phyloP scores from a whole-genome alignment of 495 filamentous ascomycete species.

The Clavariopsis aquatica region DNA sequence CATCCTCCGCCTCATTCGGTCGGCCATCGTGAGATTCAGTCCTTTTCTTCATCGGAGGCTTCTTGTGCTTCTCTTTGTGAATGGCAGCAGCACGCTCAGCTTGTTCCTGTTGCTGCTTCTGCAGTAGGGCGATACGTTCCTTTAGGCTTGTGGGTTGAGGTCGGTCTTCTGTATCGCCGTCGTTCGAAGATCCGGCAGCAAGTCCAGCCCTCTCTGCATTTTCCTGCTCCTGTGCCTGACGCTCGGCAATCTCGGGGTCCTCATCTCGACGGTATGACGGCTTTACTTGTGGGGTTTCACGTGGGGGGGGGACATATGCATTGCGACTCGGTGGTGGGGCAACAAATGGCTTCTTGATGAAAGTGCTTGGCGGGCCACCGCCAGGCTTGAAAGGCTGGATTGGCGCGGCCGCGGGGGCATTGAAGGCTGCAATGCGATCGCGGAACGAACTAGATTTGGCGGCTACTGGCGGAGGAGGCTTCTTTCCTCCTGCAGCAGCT shows the following conservation, averaged over 20 bases:
- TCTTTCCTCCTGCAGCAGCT: slow-evolving; percentile 42
- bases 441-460: slow-evolving; percentile 90
- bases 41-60: slow-evolving; percentile 72
- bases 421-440: slow-evolving; percentile 96
- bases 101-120: slow-evolving; percentile 90
- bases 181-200: slow-evolving; percentile 47
- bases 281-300: slow-evolving; percentile 65
- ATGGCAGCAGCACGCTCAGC: slow-evolving; percentile 72
- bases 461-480: slow-evolving; percentile 63
- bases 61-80: slow-evolving; percentile 85
- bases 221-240: slow-evolving; percentile 53
- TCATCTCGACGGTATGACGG: slow-evolving; percentile 80
- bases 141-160: slow-evolving; percentile 91
- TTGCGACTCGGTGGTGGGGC: slow-evolving; percentile 91
- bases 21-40: slow-evolving; percentile 54
- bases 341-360: slow-evolving; percentile 98
- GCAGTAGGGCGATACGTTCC: slow-evolving; percentile 87
- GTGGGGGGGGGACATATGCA: slow-evolving; percentile 78
- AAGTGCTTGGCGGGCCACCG: slow-evolving; percentile 57
- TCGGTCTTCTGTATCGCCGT: slow-evolving; percentile 67
- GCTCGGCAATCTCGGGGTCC: slow-evolving; percentile 76
- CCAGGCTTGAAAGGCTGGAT: slow-evolving; percentile 83
- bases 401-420: slow-evolving; percentile 82
- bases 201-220: slow-evolving; percentile 60
- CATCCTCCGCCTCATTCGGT: slow-evolving; percentile 32